Evolutionary conservation across 2,329 filamentous ascomycete species (phyloP).

Genomic region (Elsinoe arachidis): DNA sequence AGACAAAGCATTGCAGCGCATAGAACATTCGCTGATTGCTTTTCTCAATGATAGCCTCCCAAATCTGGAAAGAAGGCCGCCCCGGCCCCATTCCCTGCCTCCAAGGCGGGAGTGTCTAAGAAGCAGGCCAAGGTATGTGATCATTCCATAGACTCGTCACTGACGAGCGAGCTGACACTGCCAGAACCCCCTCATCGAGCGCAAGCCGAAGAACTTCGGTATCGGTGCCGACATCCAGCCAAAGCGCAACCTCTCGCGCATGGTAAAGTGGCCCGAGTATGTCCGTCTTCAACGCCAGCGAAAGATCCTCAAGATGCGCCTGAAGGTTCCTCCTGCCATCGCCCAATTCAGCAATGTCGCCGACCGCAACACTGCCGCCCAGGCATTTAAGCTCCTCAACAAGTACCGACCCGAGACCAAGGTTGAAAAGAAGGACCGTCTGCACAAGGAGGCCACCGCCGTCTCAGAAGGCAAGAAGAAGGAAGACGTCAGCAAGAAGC

Average conservation of each 20-base stretch:
- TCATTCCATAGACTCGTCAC: background rate
- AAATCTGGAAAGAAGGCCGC: slow-evolving; percentile 97
- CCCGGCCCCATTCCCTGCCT: slow-evolving; percentile 89
- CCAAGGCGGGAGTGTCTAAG: slow-evolving; percentile 78
- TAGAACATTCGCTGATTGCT: slow-evolving; percentile 88
- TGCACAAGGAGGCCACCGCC: slow-evolving; percentile 95
- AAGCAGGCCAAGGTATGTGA: slow-evolving; percentile 88
- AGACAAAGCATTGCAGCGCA: slow-evolving; percentile 76
- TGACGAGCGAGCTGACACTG: slow-evolving; percentile 11
- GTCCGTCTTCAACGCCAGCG: slow-evolving; percentile 91
- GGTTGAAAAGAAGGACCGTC: slow-evolving; percentile 99
- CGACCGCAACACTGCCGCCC: slow-evolving; percentile 91
- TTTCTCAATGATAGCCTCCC: slow-evolving; percentile 99
- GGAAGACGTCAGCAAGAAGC: slow-evolving; percentile 99
- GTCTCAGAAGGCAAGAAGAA: slow-evolving; percentile 99
- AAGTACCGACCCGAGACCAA: slow-evolving; percentile 99
- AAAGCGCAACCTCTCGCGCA: slow-evolving; percentile 86
- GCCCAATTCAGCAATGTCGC: slow-evolving; percentile 97
- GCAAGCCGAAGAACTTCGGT: slow-evolving; percentile 92
- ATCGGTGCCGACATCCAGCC: slow-evolving; percentile 99
- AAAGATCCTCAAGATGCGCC: slow-evolving; percentile 95
- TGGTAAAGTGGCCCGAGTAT: slow-evolving; percentile 99
- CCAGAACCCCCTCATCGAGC: slow-evolving; percentile 99
- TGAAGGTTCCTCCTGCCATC: slow-evolving; percentile 96
- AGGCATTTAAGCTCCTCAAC: slow-evolving; percentile 98